Evolutionary conservation across 2,329 filamentous ascomycete species (phyloP), one percentile per base, ranked within the genome.

Genomic region (Stachybotrys chartarum): DNA sequence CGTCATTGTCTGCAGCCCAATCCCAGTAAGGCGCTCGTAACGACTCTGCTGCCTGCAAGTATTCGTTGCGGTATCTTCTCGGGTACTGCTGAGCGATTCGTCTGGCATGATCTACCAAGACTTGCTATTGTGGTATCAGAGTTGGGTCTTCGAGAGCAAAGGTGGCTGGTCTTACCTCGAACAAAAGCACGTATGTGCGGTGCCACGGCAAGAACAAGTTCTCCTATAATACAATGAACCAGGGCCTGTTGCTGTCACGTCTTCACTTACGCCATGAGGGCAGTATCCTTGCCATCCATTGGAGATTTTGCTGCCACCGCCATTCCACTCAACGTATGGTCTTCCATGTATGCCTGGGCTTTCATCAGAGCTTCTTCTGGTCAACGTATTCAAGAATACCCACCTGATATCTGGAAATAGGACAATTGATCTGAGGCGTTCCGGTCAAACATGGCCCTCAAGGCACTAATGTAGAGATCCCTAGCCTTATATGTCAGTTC

Each of bases 11-110:
- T 3, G 59, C 56, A 2, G 72, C 78, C 80, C 79, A 83, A 66
- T 83, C 80, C 80, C 80, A 83, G 66, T 71, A 82, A 2, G 80
- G 78, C 12, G 74, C 64, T 35, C 79, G 74, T 30, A 82, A 70
- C 0, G 61, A 66, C 46, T 77, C 68, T 3, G 78, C 79, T 2
- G 79, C 78, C 3, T 69, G 60, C 24, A 65, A 59, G 59, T 82
- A 82, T 24, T 56, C 59, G 55, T 47, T 60, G 56, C 59, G 69
- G 59, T 60, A 70, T 57, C 35, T 62, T 56, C 55, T 60, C 14
- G 69, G 71, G 59, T 81, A 82, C 42, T 68, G 63, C 12, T 61
- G 61, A 17, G 80, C 80, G 18, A 83, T 75, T 4, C 62, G 63
- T 60, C 74, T 72, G 46, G 77, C 76, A 46, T 78, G 70, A 2